Evolutionary conservation across 139 green algal genomes (phyloP).

Genomic region (Pleodorina starrii): DNA sequence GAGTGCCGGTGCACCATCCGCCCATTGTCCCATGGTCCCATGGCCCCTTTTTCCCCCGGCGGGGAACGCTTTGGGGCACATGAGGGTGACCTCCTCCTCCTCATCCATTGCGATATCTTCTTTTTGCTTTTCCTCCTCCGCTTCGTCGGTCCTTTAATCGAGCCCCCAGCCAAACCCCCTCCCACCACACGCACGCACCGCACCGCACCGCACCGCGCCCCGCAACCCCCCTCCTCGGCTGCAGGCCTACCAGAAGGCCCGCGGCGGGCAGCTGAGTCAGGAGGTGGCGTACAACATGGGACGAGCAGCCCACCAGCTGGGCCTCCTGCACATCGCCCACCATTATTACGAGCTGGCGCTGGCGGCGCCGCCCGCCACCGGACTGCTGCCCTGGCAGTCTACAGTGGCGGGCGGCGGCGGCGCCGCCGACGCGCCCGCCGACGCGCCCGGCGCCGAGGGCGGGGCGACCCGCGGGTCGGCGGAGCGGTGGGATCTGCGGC

Average conservation of each 20-base stretch:
- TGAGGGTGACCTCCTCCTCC: too few relatives aligned
- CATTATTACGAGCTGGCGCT: constrained; percentile 39
- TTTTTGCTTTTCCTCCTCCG: too few relatives aligned
- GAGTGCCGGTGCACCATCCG: too few relatives aligned
- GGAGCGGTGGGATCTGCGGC: constrained; percentile 56
- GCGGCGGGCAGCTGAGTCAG: constrained; percentile 48
- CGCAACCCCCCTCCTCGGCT: too few relatives aligned
- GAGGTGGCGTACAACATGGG: constrained; percentile 90
- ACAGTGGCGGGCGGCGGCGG: background rate
- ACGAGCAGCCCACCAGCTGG: constrained; percentile 84
- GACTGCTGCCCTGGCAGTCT: background rate
- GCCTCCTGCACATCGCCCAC: constrained; percentile 81
- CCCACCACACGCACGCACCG: background rate
- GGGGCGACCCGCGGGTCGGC: background rate
- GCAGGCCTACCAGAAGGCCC: constrained; percentile 50
- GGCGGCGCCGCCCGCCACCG: constrained; percentile 15
- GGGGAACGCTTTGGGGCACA: too few relatives aligned
- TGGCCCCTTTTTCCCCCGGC: too few relatives aligned
- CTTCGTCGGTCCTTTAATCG: too few relatives aligned
- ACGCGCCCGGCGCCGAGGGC: background rate
- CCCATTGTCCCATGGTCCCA: too few relatives aligned
- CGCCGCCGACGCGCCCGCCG: background rate
- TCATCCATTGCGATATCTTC: too few relatives aligned
- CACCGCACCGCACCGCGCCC: too few relatives aligned
- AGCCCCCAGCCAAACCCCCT: too few relatives aligned